These are phyloP conservation scores for Fusarium acutatum DNA, from an alignment of 2,329 filamentous ascomycete genomes.

Conservation along the genomic window DNA sequence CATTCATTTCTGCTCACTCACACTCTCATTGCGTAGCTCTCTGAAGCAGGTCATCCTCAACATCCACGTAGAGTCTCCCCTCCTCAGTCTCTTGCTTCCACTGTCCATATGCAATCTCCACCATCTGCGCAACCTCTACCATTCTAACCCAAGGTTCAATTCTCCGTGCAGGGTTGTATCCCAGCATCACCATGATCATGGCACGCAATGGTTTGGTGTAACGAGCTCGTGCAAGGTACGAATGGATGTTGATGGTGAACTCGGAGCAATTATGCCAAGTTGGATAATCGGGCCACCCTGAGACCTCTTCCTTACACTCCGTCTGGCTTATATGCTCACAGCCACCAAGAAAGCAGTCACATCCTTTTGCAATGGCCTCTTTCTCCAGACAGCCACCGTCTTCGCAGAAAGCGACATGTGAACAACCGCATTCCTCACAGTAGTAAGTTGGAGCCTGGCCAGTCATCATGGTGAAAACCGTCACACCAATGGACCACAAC, in stretches of 20 bases:
- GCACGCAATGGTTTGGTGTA: slow-evolving; percentile 42
- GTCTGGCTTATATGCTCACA: slow-evolving; percentile 21
- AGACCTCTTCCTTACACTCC: slow-evolving; percentile 11
- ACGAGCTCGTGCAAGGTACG: slow-evolving; percentile 34
- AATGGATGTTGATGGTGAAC: slow-evolving; percentile 44
- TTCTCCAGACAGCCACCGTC: slow-evolving; percentile 41
- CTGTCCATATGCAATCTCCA: slow-evolving; percentile 39
- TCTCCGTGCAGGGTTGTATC: slow-evolving; percentile 28
- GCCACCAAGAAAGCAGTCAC: slow-evolving; percentile 36
- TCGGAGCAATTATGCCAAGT: slow-evolving; percentile 31
- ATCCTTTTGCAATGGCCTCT: slow-evolving; percentile 15
- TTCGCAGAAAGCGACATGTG: slow-evolving; percentile 43
- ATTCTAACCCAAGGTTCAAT: not conserved
- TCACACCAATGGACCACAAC: slow-evolving; percentile 48
- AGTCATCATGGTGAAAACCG: slow-evolving; percentile 55
- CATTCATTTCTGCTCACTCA: not conserved
- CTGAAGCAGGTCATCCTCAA: slow-evolving; percentile 40
- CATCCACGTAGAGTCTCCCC: slow-evolving; percentile 45
- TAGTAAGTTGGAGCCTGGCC: slow-evolving; percentile 24
- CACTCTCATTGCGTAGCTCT: not conserved
- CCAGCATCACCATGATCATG: slow-evolving; percentile 39
- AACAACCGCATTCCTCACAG: slow-evolving; percentile 37
- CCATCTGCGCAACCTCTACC: slow-evolving; percentile 14
- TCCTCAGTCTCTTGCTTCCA: slow-evolving; percentile 46
- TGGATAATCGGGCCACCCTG: slow-evolving; percentile 20